phyloP scores from a whole-genome alignment of 176 grass and related monocot genomes.

The Alloteropsis semialata region DNA sequence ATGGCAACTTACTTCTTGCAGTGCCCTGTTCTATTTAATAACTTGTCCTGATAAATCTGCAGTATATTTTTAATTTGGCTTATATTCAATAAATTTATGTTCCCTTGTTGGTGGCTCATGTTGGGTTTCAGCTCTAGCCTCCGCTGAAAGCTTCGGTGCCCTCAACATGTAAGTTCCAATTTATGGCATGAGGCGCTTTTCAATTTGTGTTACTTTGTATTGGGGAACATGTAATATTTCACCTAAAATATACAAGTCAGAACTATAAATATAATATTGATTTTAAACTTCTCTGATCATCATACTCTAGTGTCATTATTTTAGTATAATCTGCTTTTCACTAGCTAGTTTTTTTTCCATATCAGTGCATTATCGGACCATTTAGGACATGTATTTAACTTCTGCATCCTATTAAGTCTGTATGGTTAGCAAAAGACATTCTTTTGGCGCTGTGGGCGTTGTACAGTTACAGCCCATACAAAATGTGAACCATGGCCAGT shows the following conservation, averaged over 20 bases:
- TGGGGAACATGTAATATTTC: neutral
- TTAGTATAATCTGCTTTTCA: neutral
- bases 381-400: constrained; percentile 6
- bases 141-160: constrained; percentile 59
- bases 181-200: constrained; percentile 18
- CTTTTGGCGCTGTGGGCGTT: constrained; percentile 84
- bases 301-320: neutral
- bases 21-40: too few relatives aligned
- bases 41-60: too few relatives aligned
- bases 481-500: constrained; percentile 87
- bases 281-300: neutral
- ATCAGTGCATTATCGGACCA: constrained; percentile 23
- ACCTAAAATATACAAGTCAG: constrained; percentile 22
- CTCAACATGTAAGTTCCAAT: constrained; percentile 71
- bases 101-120: too few relatives aligned
- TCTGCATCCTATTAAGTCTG: constrained; percentile 48
- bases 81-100: too few relatives aligned
- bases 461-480: constrained; percentile 72
- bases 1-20: neutral
- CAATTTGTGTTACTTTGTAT: neutral
- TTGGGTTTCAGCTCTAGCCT: neutral
- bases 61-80: too few relatives aligned
- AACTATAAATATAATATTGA: neutral
- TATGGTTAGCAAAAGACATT: constrained; percentile 63
- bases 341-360: neutral